Conservation (phyloP, 495 filamentous ascomycete species). For the Thermochaetoides thermophila region DNA sequence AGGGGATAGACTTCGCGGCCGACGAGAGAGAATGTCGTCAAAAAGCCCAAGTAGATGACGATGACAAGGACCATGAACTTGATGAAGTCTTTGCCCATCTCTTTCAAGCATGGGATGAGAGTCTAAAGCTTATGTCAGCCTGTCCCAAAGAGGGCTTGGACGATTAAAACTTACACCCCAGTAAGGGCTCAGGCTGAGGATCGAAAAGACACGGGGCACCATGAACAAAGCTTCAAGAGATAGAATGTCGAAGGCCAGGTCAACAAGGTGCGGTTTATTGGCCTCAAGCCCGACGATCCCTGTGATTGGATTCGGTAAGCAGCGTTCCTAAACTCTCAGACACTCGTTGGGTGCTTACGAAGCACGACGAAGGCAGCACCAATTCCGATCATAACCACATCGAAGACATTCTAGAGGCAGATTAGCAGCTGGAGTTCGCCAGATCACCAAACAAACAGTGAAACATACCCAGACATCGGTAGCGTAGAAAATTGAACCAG, state of each 20-base stretch:
- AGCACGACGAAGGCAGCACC: slow-evolving; percentile 57
- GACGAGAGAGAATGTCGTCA: slow-evolving; percentile 83
- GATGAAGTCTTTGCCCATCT: slow-evolving; percentile 88
- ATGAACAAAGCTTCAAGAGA: slow-evolving; percentile 82
- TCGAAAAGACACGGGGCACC: slow-evolving; percentile 77
- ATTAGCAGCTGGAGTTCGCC: background rate
- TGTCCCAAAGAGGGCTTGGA: too few species aligned
- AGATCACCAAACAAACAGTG: background rate
- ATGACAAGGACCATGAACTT: slow-evolving; percentile 82
- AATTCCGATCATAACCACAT: slow-evolving; percentile 73
- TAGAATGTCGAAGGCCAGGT: slow-evolving; percentile 74
- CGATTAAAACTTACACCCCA: slow-evolving; percentile 47
- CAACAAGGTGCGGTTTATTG: slow-evolving; percentile 45
- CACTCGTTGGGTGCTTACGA: slow-evolving; percentile 36
- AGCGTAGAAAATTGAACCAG: slow-evolving; percentile 70
- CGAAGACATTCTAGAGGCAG: slow-evolving; percentile 47
- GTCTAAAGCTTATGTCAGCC: slow-evolving; percentile 6
- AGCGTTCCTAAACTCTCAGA: background rate
- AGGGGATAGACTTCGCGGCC: slow-evolving; percentile 62
- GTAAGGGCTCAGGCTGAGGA: slow-evolving; percentile 79
- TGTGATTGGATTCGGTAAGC: slow-evolving; percentile 13
- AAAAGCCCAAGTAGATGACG: slow-evolving; percentile 71
- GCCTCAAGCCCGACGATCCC: slow-evolving; percentile 60
- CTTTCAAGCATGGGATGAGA: slow-evolving; percentile 71
- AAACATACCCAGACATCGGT: slow-evolving; percentile 59